A percentile compares a stretch with the other conserved stretches of the same genome.
Evolutionary conservation across 2,329 filamentous ascomycete genomes (phyloP).

Genomic region (Hypoxylon sp.): DNA sequence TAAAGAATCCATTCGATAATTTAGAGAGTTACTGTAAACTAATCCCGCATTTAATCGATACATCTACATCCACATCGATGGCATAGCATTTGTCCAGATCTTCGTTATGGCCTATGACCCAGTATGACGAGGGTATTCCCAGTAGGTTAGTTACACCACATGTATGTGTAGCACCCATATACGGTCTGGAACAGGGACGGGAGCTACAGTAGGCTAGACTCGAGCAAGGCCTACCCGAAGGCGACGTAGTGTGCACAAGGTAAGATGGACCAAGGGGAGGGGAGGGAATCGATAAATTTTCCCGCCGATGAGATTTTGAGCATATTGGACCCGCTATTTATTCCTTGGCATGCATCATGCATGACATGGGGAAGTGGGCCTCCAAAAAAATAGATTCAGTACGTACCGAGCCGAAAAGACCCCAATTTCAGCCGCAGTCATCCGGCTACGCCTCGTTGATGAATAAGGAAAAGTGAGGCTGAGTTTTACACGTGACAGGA

Average conservation of each 20-base stretch:
- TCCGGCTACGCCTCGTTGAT: slow-evolving; percentile 17
- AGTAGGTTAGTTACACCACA: neutral
- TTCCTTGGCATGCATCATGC: slow-evolving; percentile 42
- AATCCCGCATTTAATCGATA: neutral
- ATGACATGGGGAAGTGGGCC: slow-evolving; percentile 31
- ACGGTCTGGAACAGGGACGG: slow-evolving; percentile 7
- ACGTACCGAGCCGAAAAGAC: slow-evolving; percentile 14
- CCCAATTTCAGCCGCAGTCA: slow-evolving; percentile 34
- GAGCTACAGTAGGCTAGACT: slow-evolving; percentile 4
- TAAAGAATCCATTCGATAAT: neutral
- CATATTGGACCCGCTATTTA: slow-evolving; percentile 7
- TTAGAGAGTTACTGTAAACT: neutral
- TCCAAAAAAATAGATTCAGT: neutral
- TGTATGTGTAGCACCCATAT: slow-evolving; percentile 19
- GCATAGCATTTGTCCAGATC: slow-evolving; percentile 21
- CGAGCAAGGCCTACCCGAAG: neutral
- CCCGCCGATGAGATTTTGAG: neutral
- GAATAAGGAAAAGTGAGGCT: slow-evolving; percentile 35
- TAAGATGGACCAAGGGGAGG: no score
- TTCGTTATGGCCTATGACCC: slow-evolving; percentile 15
- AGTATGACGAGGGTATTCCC: slow-evolving; percentile 27
- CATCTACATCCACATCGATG: slow-evolving; percentile 8
- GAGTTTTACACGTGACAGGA: slow-evolving; percentile 28
- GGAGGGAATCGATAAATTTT: slow-evolving; percentile 10
- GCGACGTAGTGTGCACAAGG: neutral